Percentiles rank a stretch among this genome's conserved stretches.
These are phyloP conservation scores for Penicillium flavigenum DNA, from an alignment of 495 filamentous ascomycete genomes.

Conservation along the genomic window DNA sequence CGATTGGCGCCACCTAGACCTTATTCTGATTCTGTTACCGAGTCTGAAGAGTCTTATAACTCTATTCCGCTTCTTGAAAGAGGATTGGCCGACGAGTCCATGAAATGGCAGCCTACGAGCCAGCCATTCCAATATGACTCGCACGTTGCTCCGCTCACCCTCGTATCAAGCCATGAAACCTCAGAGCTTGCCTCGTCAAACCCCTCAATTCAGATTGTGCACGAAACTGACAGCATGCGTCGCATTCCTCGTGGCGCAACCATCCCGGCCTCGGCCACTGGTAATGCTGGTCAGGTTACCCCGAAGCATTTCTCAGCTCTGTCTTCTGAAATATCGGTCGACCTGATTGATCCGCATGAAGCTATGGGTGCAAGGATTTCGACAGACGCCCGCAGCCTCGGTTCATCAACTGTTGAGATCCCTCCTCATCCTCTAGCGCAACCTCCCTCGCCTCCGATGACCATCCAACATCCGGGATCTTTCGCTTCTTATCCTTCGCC, in stretches of 20 bases:
- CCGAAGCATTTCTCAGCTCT: constrained; percentile 60
- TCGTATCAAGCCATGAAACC: constrained; percentile 29
- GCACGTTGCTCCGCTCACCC: constrained; percentile 25
- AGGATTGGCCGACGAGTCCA: constrained; percentile 60
- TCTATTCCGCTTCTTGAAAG: constrained; percentile 76
- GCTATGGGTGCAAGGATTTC: constrained; percentile 40
- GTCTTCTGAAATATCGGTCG: constrained; percentile 77
- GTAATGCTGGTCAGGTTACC: constrained; percentile 15
- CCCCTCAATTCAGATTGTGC: constrained; percentile 54
- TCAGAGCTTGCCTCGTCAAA: constrained; percentile 44
- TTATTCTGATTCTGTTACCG: constrained; percentile 44
- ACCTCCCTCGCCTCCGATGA: constrained; percentile 78
- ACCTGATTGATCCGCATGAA: constrained; percentile 54
- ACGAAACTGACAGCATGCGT: constrained; percentile 57
- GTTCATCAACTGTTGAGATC: constrained; percentile 50
- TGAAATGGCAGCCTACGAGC: constrained; percentile 38
- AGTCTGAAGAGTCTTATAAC: constrained; percentile 70
- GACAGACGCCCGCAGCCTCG: constrained; percentile 34
- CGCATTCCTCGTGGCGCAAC: constrained; percentile 50
- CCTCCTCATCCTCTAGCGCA: constrained; percentile 67
- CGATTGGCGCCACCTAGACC: constrained; percentile 33
- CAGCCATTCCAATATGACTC: constrained; percentile 9
- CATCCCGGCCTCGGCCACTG: constrained; percentile 35
- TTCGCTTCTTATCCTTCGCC: constrained; percentile 41
- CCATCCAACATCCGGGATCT: constrained; percentile 59